phyloP scores from a whole-genome alignment of 2,329 filamentous ascomycete species.

The Cercospora zeina region DNA sequence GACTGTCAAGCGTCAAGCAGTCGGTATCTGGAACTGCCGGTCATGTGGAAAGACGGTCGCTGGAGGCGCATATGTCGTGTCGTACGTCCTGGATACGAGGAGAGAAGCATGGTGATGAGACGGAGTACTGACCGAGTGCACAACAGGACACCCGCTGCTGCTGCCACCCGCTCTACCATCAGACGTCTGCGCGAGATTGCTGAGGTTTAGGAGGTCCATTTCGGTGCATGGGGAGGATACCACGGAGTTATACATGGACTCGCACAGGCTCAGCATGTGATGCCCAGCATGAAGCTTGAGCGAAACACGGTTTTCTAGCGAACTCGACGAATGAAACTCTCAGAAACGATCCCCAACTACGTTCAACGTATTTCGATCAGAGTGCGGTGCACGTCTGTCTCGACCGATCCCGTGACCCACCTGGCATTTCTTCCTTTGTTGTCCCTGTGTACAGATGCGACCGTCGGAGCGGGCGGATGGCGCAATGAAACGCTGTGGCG shows the following conservation, averaged over 20 bases:
- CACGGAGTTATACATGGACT: constrained; percentile 33
- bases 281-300: constrained; percentile 20
- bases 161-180: constrained; percentile 93
- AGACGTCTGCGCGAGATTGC: constrained; percentile 96
- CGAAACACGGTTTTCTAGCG: constrained; percentile 31
- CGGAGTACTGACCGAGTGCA: constrained; percentile 18
- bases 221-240: constrained; percentile 33
- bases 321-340: constrained; percentile 33
- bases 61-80: constrained; percentile 90
- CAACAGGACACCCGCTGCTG: constrained; percentile 81
- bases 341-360: constrained; percentile 25
- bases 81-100: constrained; percentile 66
- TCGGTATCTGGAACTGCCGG: constrained; percentile 97
- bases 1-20: constrained; percentile 71
- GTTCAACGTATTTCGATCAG: constrained; percentile 16
- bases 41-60: constrained; percentile 92
- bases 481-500: not conserved
- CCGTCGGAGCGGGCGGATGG: not conserved
- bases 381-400: constrained; percentile 11
- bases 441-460: constrained; percentile 9
- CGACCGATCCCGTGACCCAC: not conserved
- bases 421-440: constrained; percentile 19
- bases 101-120: not conserved
- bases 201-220: constrained; percentile 68
- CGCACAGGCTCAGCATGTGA: constrained; percentile 27